These are phyloP conservation scores for Fusarium heterosporum DNA, from an alignment of 2,329 filamentous ascomycete genomes.

Conservation along the genomic window DNA sequence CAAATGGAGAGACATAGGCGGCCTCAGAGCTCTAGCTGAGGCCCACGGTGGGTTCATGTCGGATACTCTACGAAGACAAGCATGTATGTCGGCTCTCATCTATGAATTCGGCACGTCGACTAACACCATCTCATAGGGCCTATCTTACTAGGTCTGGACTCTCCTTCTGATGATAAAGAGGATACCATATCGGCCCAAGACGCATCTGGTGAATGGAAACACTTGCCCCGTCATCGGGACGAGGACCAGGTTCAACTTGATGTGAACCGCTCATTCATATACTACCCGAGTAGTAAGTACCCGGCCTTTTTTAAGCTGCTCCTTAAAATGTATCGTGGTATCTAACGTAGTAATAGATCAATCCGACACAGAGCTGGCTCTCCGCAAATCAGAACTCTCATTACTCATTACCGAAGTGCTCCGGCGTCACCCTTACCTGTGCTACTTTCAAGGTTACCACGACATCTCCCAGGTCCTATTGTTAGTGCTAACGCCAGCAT, in stretches of 20 bases:
- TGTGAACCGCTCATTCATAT: slow-evolving; percentile 95
- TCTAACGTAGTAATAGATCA: slow-evolving; percentile 63
- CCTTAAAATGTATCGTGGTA: neutral
- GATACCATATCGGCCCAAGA: slow-evolving; percentile 18
- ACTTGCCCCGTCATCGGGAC: slow-evolving; percentile 81
- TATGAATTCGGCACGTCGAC: slow-evolving; percentile 19
- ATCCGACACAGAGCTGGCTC: slow-evolving; percentile 74
- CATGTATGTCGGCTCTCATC: slow-evolving; percentile 72
- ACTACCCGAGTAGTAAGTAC: slow-evolving; percentile 82
- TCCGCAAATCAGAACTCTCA: slow-evolving; percentile 81
- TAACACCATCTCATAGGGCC: slow-evolving; percentile 65
- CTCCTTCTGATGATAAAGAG: slow-evolving; percentile 28
- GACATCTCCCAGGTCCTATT: slow-evolving; percentile 97
- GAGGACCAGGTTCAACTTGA: slow-evolving; percentile 93
- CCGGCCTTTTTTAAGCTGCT: neutral
- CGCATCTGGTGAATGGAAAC: slow-evolving; percentile 61
- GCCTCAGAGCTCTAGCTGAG: slow-evolving; percentile 69
- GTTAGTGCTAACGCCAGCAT: slow-evolving; percentile 77
- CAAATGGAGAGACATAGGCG: slow-evolving; percentile 64
- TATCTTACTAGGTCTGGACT: slow-evolving; percentile 62
- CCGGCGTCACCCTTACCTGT: slow-evolving; percentile 82
- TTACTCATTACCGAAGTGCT: slow-evolving; percentile 84
- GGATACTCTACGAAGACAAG: slow-evolving; percentile 75
- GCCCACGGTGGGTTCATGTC: slow-evolving; percentile 74
- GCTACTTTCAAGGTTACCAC: slow-evolving; percentile 98